These are phyloP conservation scores for Penicillium egyptiacum DNA, from an alignment of 495 filamentous ascomycete genomes.

Conservation along the genomic window DNA sequence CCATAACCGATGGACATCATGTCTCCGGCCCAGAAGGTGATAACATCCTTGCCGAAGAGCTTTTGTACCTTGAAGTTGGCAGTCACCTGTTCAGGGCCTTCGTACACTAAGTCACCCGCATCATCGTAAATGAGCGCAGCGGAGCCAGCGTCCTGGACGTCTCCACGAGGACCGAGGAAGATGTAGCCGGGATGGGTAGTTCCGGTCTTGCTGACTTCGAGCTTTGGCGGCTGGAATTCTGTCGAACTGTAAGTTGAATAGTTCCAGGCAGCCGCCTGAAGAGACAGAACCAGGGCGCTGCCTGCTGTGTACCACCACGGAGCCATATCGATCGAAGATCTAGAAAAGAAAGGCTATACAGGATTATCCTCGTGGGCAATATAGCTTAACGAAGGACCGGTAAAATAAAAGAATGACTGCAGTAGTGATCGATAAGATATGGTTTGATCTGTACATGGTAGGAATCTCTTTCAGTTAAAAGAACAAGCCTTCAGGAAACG, in stretches of 20 bases:
- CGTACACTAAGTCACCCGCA: conserved; percentile 35
- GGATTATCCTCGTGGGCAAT: neutral
- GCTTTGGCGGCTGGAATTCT: conserved; percentile 30
- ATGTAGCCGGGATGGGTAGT: conserved; percentile 35
- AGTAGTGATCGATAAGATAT: conserved; percentile 1
- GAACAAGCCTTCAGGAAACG: neutral
- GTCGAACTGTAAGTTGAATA: conserved; percentile 30
- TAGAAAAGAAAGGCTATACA: conserved; percentile 5
- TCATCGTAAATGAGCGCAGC: conserved; percentile 41
- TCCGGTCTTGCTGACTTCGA: conserved; percentile 34
- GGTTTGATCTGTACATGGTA: neutral
- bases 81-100: conserved; percentile 35
- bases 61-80: conserved; percentile 39
- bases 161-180: conserved; percentile 38
- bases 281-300: conserved; percentile 29
- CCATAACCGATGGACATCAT: conserved; percentile 36
- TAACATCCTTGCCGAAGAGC: conserved; percentile 32
- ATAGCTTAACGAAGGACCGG: conserved; percentile 16
- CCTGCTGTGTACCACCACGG: conserved; percentile 24
- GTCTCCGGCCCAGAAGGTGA: conserved; percentile 41
- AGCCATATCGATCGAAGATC: conserved; percentile 13
- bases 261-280: conserved; percentile 30
- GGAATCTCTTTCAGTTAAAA: conserved; percentile 5
- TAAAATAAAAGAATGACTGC: conserved; percentile 3
- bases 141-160: conserved; percentile 25